These are phyloP conservation scores for Diddensiella santjacobensis DNA, from an alignment of 805 yeast species.

Conservation along the genomic window DNA sequence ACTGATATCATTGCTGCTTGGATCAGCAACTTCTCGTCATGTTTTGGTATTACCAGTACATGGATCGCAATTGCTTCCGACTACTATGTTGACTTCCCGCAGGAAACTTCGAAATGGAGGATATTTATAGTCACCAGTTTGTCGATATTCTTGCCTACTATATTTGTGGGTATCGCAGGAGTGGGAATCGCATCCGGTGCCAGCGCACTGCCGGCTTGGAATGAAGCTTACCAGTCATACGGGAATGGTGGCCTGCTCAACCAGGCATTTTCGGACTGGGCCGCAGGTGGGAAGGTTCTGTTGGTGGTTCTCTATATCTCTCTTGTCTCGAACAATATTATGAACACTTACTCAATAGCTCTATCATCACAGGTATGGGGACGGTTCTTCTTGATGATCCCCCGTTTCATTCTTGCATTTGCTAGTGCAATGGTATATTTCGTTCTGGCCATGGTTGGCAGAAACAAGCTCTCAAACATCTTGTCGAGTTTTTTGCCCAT, in stretches of 20 bases:
- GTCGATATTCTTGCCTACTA: constrained; percentile 66
- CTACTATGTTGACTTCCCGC: constrained; percentile 79
- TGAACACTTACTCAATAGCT: constrained; percentile 79
- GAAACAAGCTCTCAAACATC: constrained; percentile 65
- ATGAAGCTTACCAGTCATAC: constrained; percentile 46
- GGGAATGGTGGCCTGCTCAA: constrained; percentile 77
- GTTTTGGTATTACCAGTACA: constrained; percentile 76
- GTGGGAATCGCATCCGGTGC: constrained; percentile 68
- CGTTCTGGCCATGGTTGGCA: constrained; percentile 71
- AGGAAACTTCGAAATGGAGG: constrained; percentile 52
- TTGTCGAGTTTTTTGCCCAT: constrained; percentile 81
- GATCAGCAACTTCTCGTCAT: constrained; percentile 66
- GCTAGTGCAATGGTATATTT: constrained; percentile 59
- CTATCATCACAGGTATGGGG: constrained; percentile 62
- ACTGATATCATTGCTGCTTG: constrained; percentile 59
- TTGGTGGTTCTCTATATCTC: constrained; percentile 67
- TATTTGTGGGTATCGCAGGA: constrained; percentile 73
- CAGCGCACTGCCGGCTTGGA: constrained; percentile 53
- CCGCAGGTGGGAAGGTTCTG: constrained; percentile 72
- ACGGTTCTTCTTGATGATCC: constrained; percentile 51
- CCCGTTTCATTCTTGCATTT: constrained; percentile 75
- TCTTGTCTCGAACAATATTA: constrained; percentile 73
- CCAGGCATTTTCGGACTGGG: constrained; percentile 66
- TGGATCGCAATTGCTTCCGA: constrained; percentile 90
- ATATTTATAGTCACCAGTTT: constrained; percentile 60